phyloP scores from a whole-genome alignment of 1,139 yeast genomes.

The Tardiomyces blankii region DNA sequence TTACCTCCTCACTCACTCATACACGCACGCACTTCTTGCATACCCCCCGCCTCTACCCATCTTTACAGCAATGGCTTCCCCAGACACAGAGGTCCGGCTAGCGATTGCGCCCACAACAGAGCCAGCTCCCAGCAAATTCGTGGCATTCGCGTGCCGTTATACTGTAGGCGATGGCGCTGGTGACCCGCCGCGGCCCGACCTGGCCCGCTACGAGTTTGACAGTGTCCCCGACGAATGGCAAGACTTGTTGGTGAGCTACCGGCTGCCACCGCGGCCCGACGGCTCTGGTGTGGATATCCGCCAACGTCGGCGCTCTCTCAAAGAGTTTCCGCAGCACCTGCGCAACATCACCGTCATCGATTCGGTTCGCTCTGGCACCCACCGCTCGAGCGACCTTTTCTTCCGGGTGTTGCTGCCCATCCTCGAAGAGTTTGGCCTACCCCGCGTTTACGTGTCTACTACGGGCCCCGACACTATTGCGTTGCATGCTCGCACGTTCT shows the following conservation, averaged over 20 bases:
- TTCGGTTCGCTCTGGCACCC: slow-evolving; percentile 23
- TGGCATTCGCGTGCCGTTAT: neutral
- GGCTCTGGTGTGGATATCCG: neutral
- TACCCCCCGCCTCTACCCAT: too few species aligned
- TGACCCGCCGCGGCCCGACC: neutral
- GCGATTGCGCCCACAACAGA: neutral
- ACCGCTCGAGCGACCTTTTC: slow-evolving; percentile 18
- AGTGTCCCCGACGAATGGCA: neutral
- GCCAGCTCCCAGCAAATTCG: neutral
- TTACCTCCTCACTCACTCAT: too few species aligned
- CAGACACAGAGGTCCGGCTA: neutral
- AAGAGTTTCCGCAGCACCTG: slow-evolving; percentile 14
- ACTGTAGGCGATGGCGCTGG: neutral
- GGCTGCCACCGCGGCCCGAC: neutral
- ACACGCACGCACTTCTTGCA: too few species aligned
- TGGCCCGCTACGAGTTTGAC: neutral
- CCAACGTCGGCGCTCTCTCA: slow-evolving; percentile 1
- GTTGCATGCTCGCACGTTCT: slow-evolving; percentile 21
- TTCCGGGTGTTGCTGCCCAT: slow-evolving; percentile 22
- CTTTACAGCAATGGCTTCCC: too few species aligned
- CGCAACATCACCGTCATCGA: slow-evolving; percentile 24
- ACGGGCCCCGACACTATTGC: slow-evolving; percentile 20
- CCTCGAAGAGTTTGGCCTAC: slow-evolving; percentile 21
- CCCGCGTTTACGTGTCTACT: slow-evolving; percentile 27
- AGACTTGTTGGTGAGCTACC: neutral